Evolutionary conservation across 164 flowering plant genomes (phyloP), one percentile per base, ranked within the genome.

Genomic region (Nymphaea thermarum): DNA sequence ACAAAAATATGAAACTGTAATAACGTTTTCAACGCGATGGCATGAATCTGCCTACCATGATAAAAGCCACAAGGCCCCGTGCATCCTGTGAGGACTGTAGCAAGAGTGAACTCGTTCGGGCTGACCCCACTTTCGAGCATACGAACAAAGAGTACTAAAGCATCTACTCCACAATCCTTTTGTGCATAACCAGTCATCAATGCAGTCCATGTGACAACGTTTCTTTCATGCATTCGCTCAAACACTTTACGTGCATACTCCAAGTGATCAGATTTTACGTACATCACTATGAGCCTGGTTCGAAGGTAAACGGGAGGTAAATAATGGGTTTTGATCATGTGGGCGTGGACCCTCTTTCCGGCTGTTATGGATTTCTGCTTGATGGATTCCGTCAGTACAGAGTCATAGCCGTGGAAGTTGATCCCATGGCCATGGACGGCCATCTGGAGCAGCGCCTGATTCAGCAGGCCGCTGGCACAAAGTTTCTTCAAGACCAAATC

Each of bases 91-190:
- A 77, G 77, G 6, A 74, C 73, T 15, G 75, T 70, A 44, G 77
- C 71, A 70, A 74, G 70, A 25, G 80, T 74, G 70, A 74, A 77
- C n/a, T 74, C 75, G 62, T 77, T 77, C 25, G 77, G 77, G 6
- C 41, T 64, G 53, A 44, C 66, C 74, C 77, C 80, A 69, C 73
- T 62, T 44, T 60, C 68, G 17, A 77, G 45, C 80, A 77, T 77
- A 62, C 67, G 53, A 10, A 67, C 17, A 36, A 77, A 77, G 53
- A 75, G 67, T 18, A 15, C 16, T 63, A 72, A 68, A 6, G 77
- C 71, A 42, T 74, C 75, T 7, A 10, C 17, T 17, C 43, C 43
- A 14, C 15, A 41, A 8, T 75, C 74, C 14, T 43, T 72, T 10
- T 70, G 75, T 1, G 75, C 55, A 70, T 74, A 77, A 57, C 65